phyloP scores from a whole-genome alignment of 2,329 filamentous ascomycete genomes.

The Trichoderma breve region DNA sequence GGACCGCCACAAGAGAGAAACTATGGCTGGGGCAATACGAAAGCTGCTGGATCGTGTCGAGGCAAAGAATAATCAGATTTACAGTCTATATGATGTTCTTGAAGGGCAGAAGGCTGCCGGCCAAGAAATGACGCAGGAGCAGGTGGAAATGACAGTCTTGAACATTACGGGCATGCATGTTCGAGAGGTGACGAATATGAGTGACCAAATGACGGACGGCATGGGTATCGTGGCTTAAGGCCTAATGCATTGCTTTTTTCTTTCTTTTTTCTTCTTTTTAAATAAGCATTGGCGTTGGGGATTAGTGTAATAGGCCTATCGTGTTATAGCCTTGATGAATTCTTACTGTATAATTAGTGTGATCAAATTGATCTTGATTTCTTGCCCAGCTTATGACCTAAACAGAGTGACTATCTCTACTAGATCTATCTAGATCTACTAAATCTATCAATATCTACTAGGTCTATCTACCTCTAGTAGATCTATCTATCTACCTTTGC shows the following conservation, averaged over 20 bases:
- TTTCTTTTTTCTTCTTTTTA: neutral
- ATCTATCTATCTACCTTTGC: no score
- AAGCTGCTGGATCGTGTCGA: conserved; percentile 63
- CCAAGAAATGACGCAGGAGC: conserved; percentile 60
- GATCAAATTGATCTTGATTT: neutral
- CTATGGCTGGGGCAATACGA: conserved; percentile 60
- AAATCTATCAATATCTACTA: neutral
- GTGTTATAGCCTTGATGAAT: neutral
- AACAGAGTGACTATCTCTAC: neutral
- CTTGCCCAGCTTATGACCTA: neutral
- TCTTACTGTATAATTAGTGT: neutral
- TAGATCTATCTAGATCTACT: neutral
- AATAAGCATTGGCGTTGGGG: neutral
- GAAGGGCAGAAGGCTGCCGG: conserved; percentile 72
- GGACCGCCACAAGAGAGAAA: conserved; percentile 62
- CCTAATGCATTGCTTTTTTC: conserved; percentile 18
- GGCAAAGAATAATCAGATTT: conserved; percentile 75
- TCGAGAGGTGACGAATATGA: conserved; percentile 39
- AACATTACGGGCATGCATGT: conserved; percentile 51
- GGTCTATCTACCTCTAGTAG: no score
- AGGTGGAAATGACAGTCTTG: conserved; percentile 62
- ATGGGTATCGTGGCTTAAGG: conserved; percentile 36
- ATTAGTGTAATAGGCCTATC: neutral
- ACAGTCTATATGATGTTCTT: conserved; percentile 78
- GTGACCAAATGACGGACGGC: conserved; percentile 44